These are phyloP conservation scores for Diversispora epigaea DNA, from an alignment of 192 early-diverging fungal species.

Conservation along the genomic window DNA sequence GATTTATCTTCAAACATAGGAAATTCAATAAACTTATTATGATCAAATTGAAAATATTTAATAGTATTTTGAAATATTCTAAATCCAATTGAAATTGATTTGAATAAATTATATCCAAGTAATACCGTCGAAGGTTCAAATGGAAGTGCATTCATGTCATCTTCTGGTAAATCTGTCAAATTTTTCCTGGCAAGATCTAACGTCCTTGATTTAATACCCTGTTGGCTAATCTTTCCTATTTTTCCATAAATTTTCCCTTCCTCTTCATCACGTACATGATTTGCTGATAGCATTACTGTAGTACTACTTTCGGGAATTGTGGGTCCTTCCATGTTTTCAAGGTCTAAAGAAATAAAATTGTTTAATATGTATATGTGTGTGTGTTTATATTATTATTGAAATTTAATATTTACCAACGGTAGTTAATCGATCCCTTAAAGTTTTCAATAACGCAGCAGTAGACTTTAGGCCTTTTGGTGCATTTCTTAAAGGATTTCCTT, in stretches of 20 bases:
- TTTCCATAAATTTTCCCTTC: not conserved
- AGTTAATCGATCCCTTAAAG: slow-evolving; percentile 41
- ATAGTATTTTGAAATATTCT: slow-evolving; percentile 24
- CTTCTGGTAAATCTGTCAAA: slow-evolving; percentile 36
- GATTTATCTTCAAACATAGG: slow-evolving; percentile 33
- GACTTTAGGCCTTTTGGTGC: slow-evolving; percentile 38
- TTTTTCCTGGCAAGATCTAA: slow-evolving; percentile 46
- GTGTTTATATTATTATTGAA: slow-evolving; percentile 13
- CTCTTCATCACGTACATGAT: not conserved
- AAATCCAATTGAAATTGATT: slow-evolving; percentile 32
- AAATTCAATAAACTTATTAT: slow-evolving; percentile 52
- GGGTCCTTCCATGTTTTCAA: slow-evolving; percentile 35
- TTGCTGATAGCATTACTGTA: not conserved
- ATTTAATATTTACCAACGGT: slow-evolving; percentile 31
- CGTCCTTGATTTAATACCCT: slow-evolving; percentile 31
- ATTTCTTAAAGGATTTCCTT: slow-evolving; percentile 52
- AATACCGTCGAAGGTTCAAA: slow-evolving; percentile 33
- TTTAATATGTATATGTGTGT: not conserved
- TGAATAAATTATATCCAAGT: slow-evolving; percentile 41
- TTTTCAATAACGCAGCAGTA: slow-evolving; percentile 45
- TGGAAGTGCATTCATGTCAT: slow-evolving; percentile 37
- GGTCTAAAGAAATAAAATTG: slow-evolving; percentile 11
- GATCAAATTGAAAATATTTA: slow-evolving; percentile 50
- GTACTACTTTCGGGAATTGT: slow-evolving; percentile 15
- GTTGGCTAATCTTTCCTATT: slow-evolving; percentile 15